These are phyloP conservation scores for Xylaria sp. DNA, from an alignment of 2,329 filamentous ascomycete species.

Conservation along the genomic window DNA sequence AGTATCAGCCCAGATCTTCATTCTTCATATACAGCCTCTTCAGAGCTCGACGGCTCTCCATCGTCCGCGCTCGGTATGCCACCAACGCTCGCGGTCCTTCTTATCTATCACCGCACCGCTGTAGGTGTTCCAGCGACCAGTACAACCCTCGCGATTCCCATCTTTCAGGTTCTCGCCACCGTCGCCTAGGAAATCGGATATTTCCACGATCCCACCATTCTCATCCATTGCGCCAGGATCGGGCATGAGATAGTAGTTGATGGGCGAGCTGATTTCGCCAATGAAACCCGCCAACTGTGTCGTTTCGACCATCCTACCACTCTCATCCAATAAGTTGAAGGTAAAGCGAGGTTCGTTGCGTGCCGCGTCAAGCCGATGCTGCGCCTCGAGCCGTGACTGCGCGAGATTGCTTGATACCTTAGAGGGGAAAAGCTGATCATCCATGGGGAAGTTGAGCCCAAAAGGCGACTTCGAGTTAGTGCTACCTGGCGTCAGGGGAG, in stretches of 20 bases:
- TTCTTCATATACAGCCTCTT: conserved; percentile 3
- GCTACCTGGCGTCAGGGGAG: conserved; percentile 42
- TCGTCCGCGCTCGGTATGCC: conserved; percentile 61
- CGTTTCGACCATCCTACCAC: conserved; percentile 62
- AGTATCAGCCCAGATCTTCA: neutral
- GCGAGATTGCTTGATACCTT: conserved; percentile 59
- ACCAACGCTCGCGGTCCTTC: conserved; percentile 63
- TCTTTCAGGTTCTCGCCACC: conserved; percentile 58
- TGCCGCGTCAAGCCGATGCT: conserved; percentile 71
- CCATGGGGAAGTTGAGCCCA: conserved; percentile 44
- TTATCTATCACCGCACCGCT: conserved; percentile 49
- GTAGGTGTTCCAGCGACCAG: conserved; percentile 59
- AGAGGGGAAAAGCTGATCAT: conserved; percentile 43
- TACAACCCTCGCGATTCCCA: conserved; percentile 54
- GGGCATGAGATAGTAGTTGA: conserved; percentile 70
- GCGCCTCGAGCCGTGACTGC: conserved; percentile 70
- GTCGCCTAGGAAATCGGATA: conserved; percentile 62
- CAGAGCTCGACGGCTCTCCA: conserved; percentile 51
- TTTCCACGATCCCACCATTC: conserved; percentile 65
- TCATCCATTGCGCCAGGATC: conserved; percentile 68
- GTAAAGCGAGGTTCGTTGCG: conserved; percentile 64
- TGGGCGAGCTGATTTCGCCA: conserved; percentile 67
- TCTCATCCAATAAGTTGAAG: conserved; percentile 67
- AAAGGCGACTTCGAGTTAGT: conserved; percentile 38
- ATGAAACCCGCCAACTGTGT: conserved; percentile 71